phyloP scores from a whole-genome alignment of 371 early-diverging fungal species.

The Mortierella sp. region DNA sequence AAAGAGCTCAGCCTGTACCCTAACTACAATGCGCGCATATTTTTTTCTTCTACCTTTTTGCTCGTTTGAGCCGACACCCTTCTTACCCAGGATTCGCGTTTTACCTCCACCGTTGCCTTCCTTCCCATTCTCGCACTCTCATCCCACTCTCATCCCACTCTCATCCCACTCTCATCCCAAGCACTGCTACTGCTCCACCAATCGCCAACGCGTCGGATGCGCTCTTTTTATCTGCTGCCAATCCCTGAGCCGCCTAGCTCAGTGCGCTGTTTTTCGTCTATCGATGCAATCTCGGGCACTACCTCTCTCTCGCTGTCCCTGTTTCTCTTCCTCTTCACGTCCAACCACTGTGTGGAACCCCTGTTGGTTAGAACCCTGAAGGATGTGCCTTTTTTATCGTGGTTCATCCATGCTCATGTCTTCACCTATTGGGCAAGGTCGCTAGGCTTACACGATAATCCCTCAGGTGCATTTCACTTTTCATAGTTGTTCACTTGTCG shows the following conservation, averaged over 20 bases:
- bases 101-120: neutral
- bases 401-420: neutral
- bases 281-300: neutral
- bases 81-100: neutral
- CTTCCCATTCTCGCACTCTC: neutral
- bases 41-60: neutral
- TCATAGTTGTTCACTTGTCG: neutral
- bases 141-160: neutral
- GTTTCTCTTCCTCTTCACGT: neutral
- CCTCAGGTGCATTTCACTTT: neutral
- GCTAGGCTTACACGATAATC: neutral
- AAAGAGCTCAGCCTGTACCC: neutral
- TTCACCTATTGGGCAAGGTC: neutral
- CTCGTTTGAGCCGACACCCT: neutral
- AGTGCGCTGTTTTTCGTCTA: conserved; percentile 7
- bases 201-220: neutral
- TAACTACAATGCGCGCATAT: neutral
- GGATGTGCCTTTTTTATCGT: neutral
- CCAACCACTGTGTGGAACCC: neutral
- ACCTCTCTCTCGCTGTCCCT: neutral
- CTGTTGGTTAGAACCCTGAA: neutral
- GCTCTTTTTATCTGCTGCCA: neutral
- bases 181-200: neutral
- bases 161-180: neutral
- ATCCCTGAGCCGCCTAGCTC: neutral